Conservation (phyloP, 305 asterid genomes). For the Fraxinus greggii region DNA sequence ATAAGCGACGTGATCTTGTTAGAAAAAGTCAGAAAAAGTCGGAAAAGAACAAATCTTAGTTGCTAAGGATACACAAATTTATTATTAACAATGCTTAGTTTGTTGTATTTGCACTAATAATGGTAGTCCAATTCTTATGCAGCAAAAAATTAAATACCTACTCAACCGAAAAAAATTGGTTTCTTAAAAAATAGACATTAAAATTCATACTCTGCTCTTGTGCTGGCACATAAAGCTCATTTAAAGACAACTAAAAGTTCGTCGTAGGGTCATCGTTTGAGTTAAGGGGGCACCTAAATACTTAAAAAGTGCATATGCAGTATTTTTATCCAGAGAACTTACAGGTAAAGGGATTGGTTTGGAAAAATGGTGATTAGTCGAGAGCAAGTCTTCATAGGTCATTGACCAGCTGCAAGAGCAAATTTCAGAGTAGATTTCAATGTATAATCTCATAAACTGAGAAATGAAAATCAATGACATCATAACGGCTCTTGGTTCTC, state of each 20-base stretch:
- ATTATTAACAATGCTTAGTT: background rate
- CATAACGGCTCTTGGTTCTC: background rate
- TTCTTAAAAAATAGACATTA: too few species aligned
- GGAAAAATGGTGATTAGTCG: slow-evolving; percentile 64
- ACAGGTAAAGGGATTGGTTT: slow-evolving; percentile 75
- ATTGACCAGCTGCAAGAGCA: slow-evolving; percentile 74
- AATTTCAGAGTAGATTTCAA: slow-evolving; percentile 3
- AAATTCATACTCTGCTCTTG: background rate
- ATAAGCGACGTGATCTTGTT: background rate
- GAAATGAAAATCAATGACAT: background rate
- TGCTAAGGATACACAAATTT: background rate
- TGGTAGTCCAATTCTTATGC: background rate
- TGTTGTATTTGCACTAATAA: background rate
- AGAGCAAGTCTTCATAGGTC: slow-evolving; percentile 83
- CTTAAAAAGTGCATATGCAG: background rate
- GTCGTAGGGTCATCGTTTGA: background rate
- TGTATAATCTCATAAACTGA: background rate
- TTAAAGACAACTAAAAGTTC: background rate
- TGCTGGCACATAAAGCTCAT: background rate
- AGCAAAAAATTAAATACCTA: background rate
- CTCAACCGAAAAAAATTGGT: too few species aligned
- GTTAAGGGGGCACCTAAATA: background rate
- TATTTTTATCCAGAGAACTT: slow-evolving; percentile 29
- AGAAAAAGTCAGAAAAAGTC: background rate
- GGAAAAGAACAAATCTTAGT: background rate